phyloP scores from a whole-genome alignment of 2,329 filamentous ascomycete genomes.

The Fusarium sp. region DNA sequence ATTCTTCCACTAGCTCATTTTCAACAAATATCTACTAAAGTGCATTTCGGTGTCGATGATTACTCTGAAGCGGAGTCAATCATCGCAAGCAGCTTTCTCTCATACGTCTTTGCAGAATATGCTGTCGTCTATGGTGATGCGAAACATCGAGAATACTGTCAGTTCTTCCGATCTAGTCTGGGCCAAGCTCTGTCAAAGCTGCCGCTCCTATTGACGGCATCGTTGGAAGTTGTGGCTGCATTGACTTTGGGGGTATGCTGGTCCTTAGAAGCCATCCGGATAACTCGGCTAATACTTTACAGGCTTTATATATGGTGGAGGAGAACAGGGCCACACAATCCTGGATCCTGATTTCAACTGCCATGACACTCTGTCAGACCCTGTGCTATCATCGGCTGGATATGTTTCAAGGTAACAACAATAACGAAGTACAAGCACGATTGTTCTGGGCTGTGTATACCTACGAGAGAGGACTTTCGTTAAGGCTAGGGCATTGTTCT shows the following conservation, averaged over 20 bases:
- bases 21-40: constrained; percentile 51
- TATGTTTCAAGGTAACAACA: not conserved
- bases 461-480: constrained; percentile 55
- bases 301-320: constrained; percentile 54
- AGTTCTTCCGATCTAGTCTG: constrained; percentile 49
- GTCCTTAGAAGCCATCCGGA: fast-evolving
- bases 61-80: constrained; percentile 53
- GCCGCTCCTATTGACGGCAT: constrained; percentile 52
- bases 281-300: fast-evolving
- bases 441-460: constrained; percentile 56
- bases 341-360: constrained; percentile 56
- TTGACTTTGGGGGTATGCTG: constrained; percentile 52
- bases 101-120: constrained; percentile 54
- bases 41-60: constrained; percentile 55
- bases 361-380: constrained; percentile 52
- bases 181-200: constrained; percentile 45
- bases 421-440: not conserved
- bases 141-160: constrained; percentile 44
- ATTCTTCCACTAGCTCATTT: constrained; percentile 53
- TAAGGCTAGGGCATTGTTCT: constrained; percentile 54
- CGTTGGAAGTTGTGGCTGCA: constrained; percentile 53
- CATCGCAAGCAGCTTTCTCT: constrained; percentile 54
- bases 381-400: constrained; percentile 51
- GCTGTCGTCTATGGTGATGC: constrained; percentile 41
- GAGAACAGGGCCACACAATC: constrained; percentile 50